A percentile compares a stretch with the other conserved stretches of the same genome.
phyloP scores from a whole-genome alignment of 2,329 filamentous ascomycete genomes.

The Fusarium goolgardi region DNA sequence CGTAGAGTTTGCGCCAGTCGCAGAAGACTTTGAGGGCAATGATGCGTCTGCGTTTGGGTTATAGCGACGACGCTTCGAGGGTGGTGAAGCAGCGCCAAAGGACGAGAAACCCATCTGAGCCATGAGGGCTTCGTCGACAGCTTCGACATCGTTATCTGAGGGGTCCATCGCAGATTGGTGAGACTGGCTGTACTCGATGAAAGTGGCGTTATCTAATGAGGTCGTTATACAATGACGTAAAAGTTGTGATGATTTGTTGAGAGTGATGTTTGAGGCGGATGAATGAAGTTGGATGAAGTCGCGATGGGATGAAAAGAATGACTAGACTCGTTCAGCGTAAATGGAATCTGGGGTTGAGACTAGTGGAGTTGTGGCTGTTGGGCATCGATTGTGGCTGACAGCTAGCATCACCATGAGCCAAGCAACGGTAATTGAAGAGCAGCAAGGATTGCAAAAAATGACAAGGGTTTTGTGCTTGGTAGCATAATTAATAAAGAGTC shows the following conservation, averaged over 20 bases:
- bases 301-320: constrained; percentile 32
- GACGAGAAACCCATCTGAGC: constrained; percentile 78
- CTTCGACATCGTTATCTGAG: constrained; percentile 22
- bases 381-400: constrained; percentile 27
- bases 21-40: constrained; percentile 46
- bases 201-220: neutral
- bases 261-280: constrained; percentile 11
- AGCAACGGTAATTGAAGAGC: neutral
- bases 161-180: constrained; percentile 12
- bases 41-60: constrained; percentile 65
- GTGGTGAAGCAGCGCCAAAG: constrained; percentile 69
- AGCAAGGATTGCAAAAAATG: constrained; percentile 2
- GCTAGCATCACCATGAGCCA: neutral
- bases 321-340: constrained; percentile 28
- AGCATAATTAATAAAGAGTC: neutral
- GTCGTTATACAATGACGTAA: neutral
- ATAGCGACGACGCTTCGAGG: constrained; percentile 75
- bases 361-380: constrained; percentile 36
- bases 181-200: neutral
- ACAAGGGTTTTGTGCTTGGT: neutral
- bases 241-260: neutral
- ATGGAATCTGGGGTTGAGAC: constrained; percentile 44
- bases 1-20: constrained; percentile 53
- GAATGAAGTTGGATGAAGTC: constrained; percentile 5
- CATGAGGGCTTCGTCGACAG: constrained; percentile 61